Evolutionary conservation across 2,329 filamentous ascomycete species (phyloP).

Genomic region (Plectosphaerella plurivora): DNA sequence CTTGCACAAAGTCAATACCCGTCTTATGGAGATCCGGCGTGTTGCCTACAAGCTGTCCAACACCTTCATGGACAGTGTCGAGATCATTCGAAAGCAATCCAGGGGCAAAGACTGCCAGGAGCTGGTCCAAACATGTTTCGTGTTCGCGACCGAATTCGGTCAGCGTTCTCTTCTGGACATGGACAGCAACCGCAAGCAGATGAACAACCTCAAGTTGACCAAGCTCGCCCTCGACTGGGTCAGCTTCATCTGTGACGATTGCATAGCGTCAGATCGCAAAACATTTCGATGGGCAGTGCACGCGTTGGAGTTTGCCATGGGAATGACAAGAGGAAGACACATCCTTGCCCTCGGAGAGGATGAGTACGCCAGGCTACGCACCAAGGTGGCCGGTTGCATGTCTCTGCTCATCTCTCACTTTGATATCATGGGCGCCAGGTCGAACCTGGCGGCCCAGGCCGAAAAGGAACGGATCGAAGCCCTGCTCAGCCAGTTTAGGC

Average conservation of each 20-base stretch:
- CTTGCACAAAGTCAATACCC: constrained; percentile 83
- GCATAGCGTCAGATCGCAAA: constrained; percentile 86
- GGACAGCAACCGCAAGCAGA: constrained; percentile 89
- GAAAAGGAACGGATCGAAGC: constrained; percentile 87
- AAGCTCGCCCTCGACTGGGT: constrained; percentile 95
- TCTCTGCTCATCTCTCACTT: constrained; percentile 96
- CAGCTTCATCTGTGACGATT: constrained; percentile 96
- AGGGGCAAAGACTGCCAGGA: constrained; percentile 84
- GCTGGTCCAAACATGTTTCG: constrained; percentile 94
- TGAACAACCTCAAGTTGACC: constrained; percentile 95
- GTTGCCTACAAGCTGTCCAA: constrained; percentile 96
- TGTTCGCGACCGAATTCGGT: constrained; percentile 98
- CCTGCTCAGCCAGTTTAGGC: constrained; percentile 68
- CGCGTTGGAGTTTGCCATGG: constrained; percentile 94
- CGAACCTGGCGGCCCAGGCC: constrained; percentile 86
- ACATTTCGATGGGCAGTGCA: constrained; percentile 97
- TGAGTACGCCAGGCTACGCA: constrained; percentile 77
- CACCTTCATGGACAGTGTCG: constrained; percentile 97
- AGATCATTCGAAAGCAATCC: constrained; percentile 84
- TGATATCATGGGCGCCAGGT: constrained; percentile 96
- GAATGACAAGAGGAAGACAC: constrained; percentile 90
- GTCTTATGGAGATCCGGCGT: constrained; percentile 90
- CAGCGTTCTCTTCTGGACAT: constrained; percentile 92
- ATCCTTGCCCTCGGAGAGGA: constrained; percentile 86
- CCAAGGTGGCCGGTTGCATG: constrained; percentile 96